Evolutionary conservation across 768 basidiomycete genomes (phyloP), one percentile per base, ranked within the genome.

Genomic region (Leccinellum rugosiceps): DNA sequence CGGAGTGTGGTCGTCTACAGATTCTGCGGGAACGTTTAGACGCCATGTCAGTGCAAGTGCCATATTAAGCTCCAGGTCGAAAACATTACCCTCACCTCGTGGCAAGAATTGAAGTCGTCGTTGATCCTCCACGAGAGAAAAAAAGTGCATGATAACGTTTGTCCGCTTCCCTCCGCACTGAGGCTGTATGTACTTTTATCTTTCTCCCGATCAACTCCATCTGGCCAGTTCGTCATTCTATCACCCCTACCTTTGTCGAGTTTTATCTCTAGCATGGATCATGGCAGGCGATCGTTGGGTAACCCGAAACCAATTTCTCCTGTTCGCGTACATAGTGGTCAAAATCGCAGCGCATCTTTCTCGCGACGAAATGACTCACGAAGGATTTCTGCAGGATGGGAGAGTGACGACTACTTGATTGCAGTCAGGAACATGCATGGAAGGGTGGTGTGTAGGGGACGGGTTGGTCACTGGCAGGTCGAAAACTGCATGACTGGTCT

Each of bases 341-440:
- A 10, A n/a, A 17, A 17, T 38, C 17, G 3, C 35, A 38, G 15
- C 10, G 1, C 35, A n/a, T 8, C 35, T 21, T 13, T 19, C 21
- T 21, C 15, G 10, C 17, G 10, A 41, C 4, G 8, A 19, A 23
- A 50, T 17, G 13, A 53, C 57, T 52, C 13, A 62, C 57, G 46
- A 53, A 62, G 55, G 57, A 54, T 58, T 2, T 46, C 13, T 6
- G 53, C 44, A 7, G 56, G 10, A 30, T 30, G 30, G 10, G 30
- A 30, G 30, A 30, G 30, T 30, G 10, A 30, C 10, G 30, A 31
- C 10, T 11, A 31, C 30, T 31, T 31, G 8, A 10, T 31, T 9
- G 30, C 30, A 31, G 30, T 31, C 30, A 31, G 10, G 25, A 25
- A 4, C n/a, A 25, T 4, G 30, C 30, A 31, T 31, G 30, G 30